A percentile compares a stretch with the other conserved stretches of the same genome.
phyloP scores from a whole-genome alignment of 192 early-diverging fungal genomes.

The Backusella circina region DNA sequence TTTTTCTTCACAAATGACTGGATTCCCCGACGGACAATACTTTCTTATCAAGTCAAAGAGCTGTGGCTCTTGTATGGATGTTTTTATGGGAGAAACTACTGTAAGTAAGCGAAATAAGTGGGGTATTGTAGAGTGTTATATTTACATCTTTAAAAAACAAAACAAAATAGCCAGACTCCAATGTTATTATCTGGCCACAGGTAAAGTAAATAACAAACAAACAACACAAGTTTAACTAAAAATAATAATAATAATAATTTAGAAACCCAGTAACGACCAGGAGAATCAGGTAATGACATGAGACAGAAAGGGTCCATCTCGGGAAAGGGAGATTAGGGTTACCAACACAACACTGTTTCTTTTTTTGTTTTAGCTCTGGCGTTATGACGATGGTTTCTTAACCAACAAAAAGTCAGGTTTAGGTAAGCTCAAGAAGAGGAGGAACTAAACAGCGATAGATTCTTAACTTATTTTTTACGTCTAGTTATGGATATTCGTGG shows the following conservation, averaged over 20 bases:
- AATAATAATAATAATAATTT: not conserved
- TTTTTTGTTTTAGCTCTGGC: conserved; percentile 14
- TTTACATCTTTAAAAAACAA: not conserved
- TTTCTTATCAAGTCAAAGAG: conserved; percentile 18
- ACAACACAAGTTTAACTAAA: not conserved
- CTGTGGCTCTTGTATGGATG: conserved; percentile 19
- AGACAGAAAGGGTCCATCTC: not conserved
- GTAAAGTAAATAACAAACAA: not conserved
- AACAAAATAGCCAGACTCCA: conserved; percentile 12
- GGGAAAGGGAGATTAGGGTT: not conserved
- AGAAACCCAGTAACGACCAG: conserved; percentile 17
- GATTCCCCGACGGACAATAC: conserved; percentile 11
- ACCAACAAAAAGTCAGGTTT: conserved; percentile 22
- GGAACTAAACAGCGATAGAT: not conserved
- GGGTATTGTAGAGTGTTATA: not conserved
- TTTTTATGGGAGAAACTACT: conserved; percentile 18
- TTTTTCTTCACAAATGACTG: not conserved
- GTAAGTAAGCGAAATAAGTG: not conserved
- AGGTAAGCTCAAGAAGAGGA: conserved; percentile 6
- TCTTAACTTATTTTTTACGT: not conserved
- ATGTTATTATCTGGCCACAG: conserved; percentile 21
- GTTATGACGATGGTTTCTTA: conserved; percentile 22
- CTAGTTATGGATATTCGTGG: conserved; percentile 27
- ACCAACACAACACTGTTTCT: no score
- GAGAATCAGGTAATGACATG: conserved; percentile 14